Evolutionary conservation across 2,329 filamentous ascomycete genomes (phyloP).

Genomic region (Pseudogymnoascus verrucosus): DNA sequence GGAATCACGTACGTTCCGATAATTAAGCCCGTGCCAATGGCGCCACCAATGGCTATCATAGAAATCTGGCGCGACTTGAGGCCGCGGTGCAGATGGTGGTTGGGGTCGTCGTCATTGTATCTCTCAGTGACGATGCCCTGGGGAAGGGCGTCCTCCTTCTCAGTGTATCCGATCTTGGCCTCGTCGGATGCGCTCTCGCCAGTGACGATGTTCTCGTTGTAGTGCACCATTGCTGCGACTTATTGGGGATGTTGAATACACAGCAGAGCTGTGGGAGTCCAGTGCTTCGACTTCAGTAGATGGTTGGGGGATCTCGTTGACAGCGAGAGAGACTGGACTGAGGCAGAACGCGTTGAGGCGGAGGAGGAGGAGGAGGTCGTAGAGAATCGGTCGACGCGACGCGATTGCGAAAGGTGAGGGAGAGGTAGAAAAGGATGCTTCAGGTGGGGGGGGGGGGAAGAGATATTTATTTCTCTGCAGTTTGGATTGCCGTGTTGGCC

Average conservation of each 20-base stretch:
- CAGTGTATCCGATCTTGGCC: background rate
- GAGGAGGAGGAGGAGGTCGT: background rate
- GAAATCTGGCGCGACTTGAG: conserved; percentile 47
- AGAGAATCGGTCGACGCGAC: background rate
- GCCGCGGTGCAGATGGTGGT: conserved; percentile 38
- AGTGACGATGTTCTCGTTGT: background rate
- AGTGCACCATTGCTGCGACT: background rate
- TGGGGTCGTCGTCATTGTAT: conserved; percentile 16
- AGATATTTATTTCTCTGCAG: background rate
- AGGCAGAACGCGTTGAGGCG: too few relatives aligned
- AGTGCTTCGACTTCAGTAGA: background rate
- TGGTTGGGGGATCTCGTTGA: background rate
- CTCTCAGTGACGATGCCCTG: background rate
- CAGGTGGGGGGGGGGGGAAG: background rate
- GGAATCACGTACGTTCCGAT: conserved; percentile 46
- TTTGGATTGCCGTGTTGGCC: background rate
- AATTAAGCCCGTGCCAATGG: conserved; percentile 64
- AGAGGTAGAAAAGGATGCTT: background rate
- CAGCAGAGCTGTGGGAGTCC: background rate
- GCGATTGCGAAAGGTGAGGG: background rate
- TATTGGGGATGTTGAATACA: background rate
- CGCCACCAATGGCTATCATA: conserved; percentile 67
- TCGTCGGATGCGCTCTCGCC: background rate
- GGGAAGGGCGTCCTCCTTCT: conserved; percentile 3
- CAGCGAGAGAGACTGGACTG: conserved; percentile 1